Percentiles rank a stretch among this genome's conserved stretches.
These are phyloP conservation scores for Bipolaris victoriae DNA, from an alignment of 2,329 filamentous ascomycete species.

Conservation along the genomic window DNA sequence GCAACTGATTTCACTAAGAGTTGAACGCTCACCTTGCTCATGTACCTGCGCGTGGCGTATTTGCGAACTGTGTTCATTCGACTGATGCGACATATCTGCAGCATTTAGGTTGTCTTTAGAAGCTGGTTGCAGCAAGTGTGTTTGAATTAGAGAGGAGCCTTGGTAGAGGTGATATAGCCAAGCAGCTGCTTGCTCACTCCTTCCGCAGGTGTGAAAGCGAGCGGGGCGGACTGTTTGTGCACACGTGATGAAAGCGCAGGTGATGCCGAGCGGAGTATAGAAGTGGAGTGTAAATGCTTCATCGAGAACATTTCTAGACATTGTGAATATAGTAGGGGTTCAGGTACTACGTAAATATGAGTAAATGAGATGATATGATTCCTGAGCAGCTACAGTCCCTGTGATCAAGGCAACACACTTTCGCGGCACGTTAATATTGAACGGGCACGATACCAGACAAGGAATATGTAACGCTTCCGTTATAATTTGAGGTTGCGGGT, in stretches of 20 bases:
- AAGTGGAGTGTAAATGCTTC: not conserved
- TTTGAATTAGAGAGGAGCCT: not conserved
- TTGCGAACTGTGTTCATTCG: not conserved
- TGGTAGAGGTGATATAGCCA: not conserved
- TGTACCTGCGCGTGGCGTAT: constrained; percentile 3
- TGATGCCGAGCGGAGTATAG: not conserved
- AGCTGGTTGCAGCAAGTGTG: not conserved
- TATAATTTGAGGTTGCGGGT: too few species aligned
- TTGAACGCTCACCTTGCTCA: constrained; percentile 5
- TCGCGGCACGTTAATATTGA: too few species aligned
- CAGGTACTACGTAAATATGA: too few species aligned
- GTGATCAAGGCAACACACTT: too few species aligned
- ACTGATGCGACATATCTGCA: constrained; percentile 3
- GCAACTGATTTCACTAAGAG: not conserved
- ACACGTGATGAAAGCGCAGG: not conserved
- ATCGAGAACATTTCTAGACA: too few species aligned
- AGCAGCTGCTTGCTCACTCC: not conserved
- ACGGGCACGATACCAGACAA: too few species aligned
- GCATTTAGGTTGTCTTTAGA: not conserved
- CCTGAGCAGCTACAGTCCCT: too few species aligned
- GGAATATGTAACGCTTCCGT: too few species aligned
- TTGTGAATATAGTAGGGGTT: too few species aligned
- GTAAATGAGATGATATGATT: too few species aligned
- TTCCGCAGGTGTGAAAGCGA: constrained; percentile 1
- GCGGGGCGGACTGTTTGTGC: constrained; percentile 16